Conservation (phyloP, 1,284 basidiomycete genomes). For the Anthracocystis walkeri region DNA sequence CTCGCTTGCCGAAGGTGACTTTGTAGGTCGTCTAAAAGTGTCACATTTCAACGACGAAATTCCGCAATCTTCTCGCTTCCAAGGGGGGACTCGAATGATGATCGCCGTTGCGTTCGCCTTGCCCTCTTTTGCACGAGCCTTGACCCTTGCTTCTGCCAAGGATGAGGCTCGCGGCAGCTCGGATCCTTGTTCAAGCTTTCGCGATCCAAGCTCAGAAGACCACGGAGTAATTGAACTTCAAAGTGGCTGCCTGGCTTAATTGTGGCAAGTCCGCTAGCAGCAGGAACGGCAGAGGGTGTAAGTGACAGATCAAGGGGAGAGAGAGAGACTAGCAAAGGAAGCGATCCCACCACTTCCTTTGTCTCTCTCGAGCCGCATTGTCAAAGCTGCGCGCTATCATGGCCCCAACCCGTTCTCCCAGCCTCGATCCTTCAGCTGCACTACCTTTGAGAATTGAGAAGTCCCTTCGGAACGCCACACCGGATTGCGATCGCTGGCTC, state of each 20-base stretch:
- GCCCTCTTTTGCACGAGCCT: slow-evolving; percentile 9
- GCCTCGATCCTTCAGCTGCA: background rate
- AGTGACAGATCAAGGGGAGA: background rate
- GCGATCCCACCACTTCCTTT: background rate
- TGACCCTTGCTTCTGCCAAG: slow-evolving; percentile 31
- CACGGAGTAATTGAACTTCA: background rate
- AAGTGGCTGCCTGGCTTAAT: background rate
- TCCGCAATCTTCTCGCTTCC: too few relatives aligned
- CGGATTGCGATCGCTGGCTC: slow-evolving; percentile 4
- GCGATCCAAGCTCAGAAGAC: slow-evolving; percentile 5
- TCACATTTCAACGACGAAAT: too few relatives aligned
- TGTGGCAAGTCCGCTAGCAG: background rate
- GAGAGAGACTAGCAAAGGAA: background rate
- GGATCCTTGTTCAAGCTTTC: background rate
- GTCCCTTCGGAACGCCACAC: slow-evolving; percentile 23
- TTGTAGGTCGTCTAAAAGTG: too few relatives aligned
- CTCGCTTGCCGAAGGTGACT: too few relatives aligned
- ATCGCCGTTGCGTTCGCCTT: background rate
- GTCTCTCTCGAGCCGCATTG: slow-evolving; percentile 2
- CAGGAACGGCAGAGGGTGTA: background rate
- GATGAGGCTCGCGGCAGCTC: background rate
- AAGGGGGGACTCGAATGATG: too few relatives aligned
- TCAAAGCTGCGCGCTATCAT: background rate
- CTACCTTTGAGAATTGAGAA: too few relatives aligned
- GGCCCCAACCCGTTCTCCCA: background rate